phyloP scores from a whole-genome alignment of 208 protist genomes.

The Herpetomonas tarakana region DNA sequence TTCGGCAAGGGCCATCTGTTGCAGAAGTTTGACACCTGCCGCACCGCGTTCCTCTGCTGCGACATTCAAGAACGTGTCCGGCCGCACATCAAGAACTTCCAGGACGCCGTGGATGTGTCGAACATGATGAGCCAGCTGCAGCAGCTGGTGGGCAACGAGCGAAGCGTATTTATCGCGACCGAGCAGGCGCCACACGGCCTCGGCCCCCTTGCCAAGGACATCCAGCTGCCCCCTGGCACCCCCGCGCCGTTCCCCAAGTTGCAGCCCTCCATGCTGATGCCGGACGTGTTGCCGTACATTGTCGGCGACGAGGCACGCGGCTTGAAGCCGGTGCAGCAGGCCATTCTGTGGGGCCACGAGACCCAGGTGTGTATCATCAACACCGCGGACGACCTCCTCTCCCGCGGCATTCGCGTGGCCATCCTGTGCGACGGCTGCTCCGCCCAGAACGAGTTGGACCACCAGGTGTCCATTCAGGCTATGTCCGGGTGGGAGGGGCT shows the following conservation, averaged over 20 bases:
- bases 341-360: conserved; percentile 69
- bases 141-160: conserved; percentile 18
- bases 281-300: conserved; percentile 28
- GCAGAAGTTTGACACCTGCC: conserved; percentile 24
- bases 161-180: conserved; percentile 43
- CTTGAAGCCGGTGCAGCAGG: conserved; percentile 56
- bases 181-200: conserved; percentile 50
- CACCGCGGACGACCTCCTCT: conserved; percentile 52
- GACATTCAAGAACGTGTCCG: conserved; percentile 55
- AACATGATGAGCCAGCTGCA: conserved; percentile 39
- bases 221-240: conserved; percentile 32
- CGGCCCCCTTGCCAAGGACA: conserved; percentile 24
- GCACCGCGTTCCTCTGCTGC: conserved; percentile 69
- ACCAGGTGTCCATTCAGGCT: conserved; percentile 26
- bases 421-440: conserved; percentile 49
- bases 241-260: conserved; percentile 37
- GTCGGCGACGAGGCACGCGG: conserved; percentile 20
- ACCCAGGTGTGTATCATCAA: conserved; percentile 70
- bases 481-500: conserved; percentile 42
- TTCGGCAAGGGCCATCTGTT: conserved; percentile 6
- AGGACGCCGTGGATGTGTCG: conserved; percentile 39
- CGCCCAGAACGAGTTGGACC: conserved; percentile 21
- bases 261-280: conserved; percentile 44
- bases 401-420: conserved; percentile 50
- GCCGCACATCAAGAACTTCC: conserved; percentile 31